A percentile compares a stretch with the other conserved stretches of the same genome.
These are phyloP conservation scores for Coemansia sp. DNA, from an alignment of 192 early-diverging fungal species.

Conservation along the genomic window DNA sequence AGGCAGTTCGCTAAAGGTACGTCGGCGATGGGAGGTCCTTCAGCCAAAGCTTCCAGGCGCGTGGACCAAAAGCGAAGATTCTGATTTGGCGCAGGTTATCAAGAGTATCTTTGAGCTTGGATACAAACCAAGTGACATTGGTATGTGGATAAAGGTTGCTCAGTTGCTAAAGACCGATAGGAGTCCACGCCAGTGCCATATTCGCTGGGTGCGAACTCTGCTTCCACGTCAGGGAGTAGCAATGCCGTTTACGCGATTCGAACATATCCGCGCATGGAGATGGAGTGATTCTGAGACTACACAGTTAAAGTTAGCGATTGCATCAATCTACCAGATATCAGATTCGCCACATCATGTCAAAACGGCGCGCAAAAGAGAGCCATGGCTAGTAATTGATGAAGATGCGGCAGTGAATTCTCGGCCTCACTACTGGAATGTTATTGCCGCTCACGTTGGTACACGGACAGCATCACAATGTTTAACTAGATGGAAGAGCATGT, in stretches of 20 bases:
- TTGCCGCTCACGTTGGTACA: conserved; percentile 34
- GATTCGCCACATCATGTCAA: conserved; percentile 1
- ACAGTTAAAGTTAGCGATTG: conserved; percentile 12
- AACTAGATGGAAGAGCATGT: conserved; percentile 15
- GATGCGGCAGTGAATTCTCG: conserved; percentile 3
- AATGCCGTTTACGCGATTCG: conserved; percentile 21
- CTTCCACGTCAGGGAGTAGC: conserved; percentile 31
- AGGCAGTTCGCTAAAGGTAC: conserved; percentile 23
- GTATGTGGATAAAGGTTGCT: conserved; percentile 29
- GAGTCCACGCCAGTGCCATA: conserved; percentile 30
- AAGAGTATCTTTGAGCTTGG: conserved; percentile 13
- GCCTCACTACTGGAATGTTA: conserved; percentile 28
- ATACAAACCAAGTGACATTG: conserved; percentile 2
- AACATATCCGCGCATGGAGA: conserved; percentile 22
- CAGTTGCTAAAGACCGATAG: conserved; percentile 22
- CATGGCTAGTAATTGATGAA: conserved; percentile 25
- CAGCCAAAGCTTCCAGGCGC: conserved; percentile 15
- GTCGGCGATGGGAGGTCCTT: conserved; percentile 29
- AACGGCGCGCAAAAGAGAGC: conserved; percentile 15
- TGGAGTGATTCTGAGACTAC: conserved; percentile 21
- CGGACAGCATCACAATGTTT: conserved; percentile 37
- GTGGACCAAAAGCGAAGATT: conserved; percentile 36
- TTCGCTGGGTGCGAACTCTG: conserved; percentile 30
- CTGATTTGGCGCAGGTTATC: conserved; percentile 19
- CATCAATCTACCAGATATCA: conserved; percentile 2